A percentile compares a stretch with the other conserved stretches of the same genome.
Evolutionary conservation across 108 stramenopile genomes (phyloP).

Genomic region (Skeletonema marinoi): DNA sequence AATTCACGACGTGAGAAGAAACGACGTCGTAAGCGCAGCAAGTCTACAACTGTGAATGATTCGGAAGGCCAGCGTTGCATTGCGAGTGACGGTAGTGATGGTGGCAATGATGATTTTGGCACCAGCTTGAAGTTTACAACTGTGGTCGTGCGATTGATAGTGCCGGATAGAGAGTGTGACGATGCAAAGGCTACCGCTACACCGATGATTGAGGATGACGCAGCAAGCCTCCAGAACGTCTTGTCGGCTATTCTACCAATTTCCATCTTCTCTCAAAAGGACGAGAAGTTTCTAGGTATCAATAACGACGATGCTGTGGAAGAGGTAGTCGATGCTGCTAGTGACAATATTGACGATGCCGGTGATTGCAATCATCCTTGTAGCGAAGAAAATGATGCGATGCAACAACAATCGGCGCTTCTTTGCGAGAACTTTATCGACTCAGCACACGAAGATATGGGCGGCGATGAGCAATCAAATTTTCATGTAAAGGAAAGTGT

Average conservation of each 20-base stretch:
- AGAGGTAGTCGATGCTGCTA: background rate
- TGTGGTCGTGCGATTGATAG: background rate
- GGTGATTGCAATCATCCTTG: slow-evolving; percentile 3
- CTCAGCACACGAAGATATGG: background rate
- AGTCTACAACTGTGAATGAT: background rate
- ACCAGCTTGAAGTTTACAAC: background rate
- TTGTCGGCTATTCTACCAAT: background rate
- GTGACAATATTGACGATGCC: background rate
- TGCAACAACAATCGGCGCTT: background rate
- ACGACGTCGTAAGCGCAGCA: background rate
- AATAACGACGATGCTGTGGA: background rate
- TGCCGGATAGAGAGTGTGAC: background rate
- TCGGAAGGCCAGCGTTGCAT: background rate
- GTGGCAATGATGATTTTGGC: background rate
- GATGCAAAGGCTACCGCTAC: background rate
- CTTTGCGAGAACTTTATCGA: background rate
- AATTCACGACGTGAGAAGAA: background rate
- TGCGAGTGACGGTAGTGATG: background rate
- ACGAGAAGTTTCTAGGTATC: background rate
- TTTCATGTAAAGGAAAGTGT: background rate
- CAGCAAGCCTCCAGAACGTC: background rate
- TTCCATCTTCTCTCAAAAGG: background rate
- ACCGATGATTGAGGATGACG: background rate
- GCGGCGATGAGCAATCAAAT: background rate
- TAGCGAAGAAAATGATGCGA: background rate